Base-by-base conservation (phyloP, 192 early-diverging fungal species). In the Oehlia diaphana region DNA sequence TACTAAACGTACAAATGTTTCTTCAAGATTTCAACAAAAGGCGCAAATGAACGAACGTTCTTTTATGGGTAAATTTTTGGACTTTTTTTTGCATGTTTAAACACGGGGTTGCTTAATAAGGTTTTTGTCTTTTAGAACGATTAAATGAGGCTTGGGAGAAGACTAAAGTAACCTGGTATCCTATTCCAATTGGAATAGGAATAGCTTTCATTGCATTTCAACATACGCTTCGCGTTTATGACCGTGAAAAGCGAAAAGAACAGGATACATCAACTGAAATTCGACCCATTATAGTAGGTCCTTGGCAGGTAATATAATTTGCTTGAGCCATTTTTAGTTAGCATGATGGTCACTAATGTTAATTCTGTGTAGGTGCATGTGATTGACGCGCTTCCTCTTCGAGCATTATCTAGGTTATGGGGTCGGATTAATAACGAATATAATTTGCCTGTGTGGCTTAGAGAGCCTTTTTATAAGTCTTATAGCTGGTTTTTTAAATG, bases 401-500 rank as follows among this genome's bases (percentile, higher is more conserved):
- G 96, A 67, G 88, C 91, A 63, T 87, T 98, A 82, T 99, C 98
- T 2, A 89, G 96, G 65, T 80, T 95, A 31, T 98, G 96, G 92
- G 98, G 98, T 2, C 90, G 90, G 64, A 88, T 98, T 82, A 98
- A 97, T 82, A 89, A 87, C 26, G 87, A 88, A 63, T 82, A 96
- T 23, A 95, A 92, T 26, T 91, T 99, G 28, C 98, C 98, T 0
- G 77, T 85, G 12, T 83, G 83, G 76, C 86, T 98, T 67, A 93
- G 98, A 49, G 83, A 76, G 4, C 91, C 94, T 6, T 82, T 95
- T 72, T 95, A 95, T 81, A 85, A 83, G 58, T 49, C 93, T 2
- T 99, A 99, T 77, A 91, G 93, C 23, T 91, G 88, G 84, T 81
- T 94, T 19, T 99, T 97, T 84, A 92, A 91, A 67, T 98, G 96